These are phyloP conservation scores for Sistotremastrum niveocremeum DNA, from an alignment of 768 basidiomycete species.

Conservation along the genomic window DNA sequence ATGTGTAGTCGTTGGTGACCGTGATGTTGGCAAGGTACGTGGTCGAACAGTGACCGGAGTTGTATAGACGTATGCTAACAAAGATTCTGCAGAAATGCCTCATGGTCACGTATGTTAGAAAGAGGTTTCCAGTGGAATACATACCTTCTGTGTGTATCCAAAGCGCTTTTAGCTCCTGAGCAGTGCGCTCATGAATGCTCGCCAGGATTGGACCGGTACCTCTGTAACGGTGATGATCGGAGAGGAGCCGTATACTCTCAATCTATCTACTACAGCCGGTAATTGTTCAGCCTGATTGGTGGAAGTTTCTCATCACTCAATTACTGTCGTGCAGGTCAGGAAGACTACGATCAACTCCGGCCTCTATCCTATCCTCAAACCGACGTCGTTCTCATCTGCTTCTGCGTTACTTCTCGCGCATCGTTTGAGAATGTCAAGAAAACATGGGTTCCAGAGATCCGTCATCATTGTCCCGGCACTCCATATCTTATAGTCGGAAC, in stretches of 20 bases:
- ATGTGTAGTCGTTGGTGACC: conserved; percentile 95
- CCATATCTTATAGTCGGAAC: conserved; percentile 99
- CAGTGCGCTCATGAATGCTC: neutral
- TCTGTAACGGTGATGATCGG: conserved; percentile 99
- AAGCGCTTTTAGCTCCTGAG: neutral
- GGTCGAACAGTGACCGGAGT: neutral
- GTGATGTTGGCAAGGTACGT: conserved; percentile 90
- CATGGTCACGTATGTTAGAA: conserved; percentile 93
- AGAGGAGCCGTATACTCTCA: conserved; percentile 96
- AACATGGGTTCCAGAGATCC: conserved; percentile 99
- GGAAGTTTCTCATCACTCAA: neutral
- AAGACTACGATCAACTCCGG: conserved; percentile 98
- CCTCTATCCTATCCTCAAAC: conserved; percentile 99
- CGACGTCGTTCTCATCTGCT: conserved; percentile 98
- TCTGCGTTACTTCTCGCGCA: conserved; percentile 95
- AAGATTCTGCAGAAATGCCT: conserved; percentile 62
- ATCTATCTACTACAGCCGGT: conserved; percentile 98
- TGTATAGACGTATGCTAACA: neutral
- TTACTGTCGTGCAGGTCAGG: conserved; percentile 56
- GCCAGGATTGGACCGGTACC: conserved; percentile 88
- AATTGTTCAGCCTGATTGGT: conserved; percentile 18
- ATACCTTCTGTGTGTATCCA: conserved; percentile 76
- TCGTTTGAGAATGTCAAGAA: conserved; percentile 99
- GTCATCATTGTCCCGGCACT: conserved; percentile 98
- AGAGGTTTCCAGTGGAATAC: conserved; percentile 98